Base-by-base conservation (phyloP, 2,329 filamentous ascomycete genomes). In the Penicillium sp. region DNA sequence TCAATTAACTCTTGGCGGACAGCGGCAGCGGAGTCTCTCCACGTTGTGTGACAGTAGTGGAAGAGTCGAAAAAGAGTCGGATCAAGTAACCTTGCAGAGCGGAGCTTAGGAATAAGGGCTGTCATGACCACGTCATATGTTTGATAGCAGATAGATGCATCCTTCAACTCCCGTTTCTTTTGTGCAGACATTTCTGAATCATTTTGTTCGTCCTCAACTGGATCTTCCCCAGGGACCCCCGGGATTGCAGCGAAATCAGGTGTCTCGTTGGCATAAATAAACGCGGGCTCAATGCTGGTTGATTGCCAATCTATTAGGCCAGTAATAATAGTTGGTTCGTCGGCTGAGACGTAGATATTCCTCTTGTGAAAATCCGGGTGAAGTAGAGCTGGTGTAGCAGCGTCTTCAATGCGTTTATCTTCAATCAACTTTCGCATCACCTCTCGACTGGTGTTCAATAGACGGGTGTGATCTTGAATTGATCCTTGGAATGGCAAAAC, bases 1-100 rank as follows among this genome's bases (percentile, higher is more conserved):
- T 64, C 58, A 11, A 64, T 45, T n/a, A 64, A 39, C 25, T 63
- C 54, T 27, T 65, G 56, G 23, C 51, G 55, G 13, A 64, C 5
- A 18, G 62, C 54, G 2, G 48, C 31, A 6, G 50, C 49, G 17
- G 54, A 51, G 39, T 60, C 54, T 40, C 50, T 50, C 56, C 60
- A 65, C 19, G 57, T 53, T 18, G 50, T 56, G 18, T 59, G 53
- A 17, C 45, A 53, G 47, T 60, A 62, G 8, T 58, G 54, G 41
- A 65, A 64, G 27, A 60, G 51, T 33, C 58, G 53, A 36, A 62
- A 59, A 6, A 64, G 36, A 29, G 47, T 45, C 2, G 50, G 52
- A 36, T 60, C 54, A 18, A 63, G 53, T 15, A 51, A 33, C 39
- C 53, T 57, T 33, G 50, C 58, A 3, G 47, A 47, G 3, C 44